phyloP scores from a whole-genome alignment of 2,329 filamentous ascomycete species.

The Xylaria digitata region DNA sequence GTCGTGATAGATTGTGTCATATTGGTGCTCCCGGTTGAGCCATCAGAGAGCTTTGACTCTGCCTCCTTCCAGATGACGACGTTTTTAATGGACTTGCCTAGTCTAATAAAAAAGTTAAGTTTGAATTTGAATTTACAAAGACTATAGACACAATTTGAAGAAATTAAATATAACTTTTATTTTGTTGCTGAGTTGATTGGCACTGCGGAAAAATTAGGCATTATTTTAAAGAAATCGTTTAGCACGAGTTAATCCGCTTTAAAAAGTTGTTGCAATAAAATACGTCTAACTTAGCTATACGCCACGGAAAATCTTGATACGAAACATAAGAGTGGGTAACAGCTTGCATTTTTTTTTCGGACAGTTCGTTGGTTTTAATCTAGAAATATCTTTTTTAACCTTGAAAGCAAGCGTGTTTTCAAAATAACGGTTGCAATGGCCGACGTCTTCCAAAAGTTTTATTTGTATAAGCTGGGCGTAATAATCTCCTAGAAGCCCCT shows the following conservation, averaged over 20 bases:
- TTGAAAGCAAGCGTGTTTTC: too few species aligned
- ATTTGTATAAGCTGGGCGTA: background rate
- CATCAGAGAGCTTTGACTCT: background rate
- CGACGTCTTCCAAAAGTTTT: background rate
- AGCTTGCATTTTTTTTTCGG: too few species aligned
- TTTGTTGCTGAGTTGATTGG: background rate
- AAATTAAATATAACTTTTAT: background rate
- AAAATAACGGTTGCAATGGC: too few species aligned
- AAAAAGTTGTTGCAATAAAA: constrained; percentile 1
- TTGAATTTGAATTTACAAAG: background rate
- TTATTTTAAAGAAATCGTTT: background rate
- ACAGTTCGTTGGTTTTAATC: too few species aligned
- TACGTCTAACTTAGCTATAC: background rate
- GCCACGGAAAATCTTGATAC: background rate
- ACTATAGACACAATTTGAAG: too few species aligned
- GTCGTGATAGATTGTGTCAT: background rate
- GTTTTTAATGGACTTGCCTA: background rate
- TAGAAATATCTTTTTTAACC: too few species aligned
- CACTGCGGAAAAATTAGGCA: background rate
- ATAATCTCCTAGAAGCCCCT: background rate
- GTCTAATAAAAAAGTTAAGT: background rate
- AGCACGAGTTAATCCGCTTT: background rate
- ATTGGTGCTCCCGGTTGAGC: background rate
- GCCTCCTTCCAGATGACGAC: background rate
- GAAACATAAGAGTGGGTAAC: background rate